Conservation (phyloP, 73 alveolate species). For the Durusdinium trenchii region DNA sequence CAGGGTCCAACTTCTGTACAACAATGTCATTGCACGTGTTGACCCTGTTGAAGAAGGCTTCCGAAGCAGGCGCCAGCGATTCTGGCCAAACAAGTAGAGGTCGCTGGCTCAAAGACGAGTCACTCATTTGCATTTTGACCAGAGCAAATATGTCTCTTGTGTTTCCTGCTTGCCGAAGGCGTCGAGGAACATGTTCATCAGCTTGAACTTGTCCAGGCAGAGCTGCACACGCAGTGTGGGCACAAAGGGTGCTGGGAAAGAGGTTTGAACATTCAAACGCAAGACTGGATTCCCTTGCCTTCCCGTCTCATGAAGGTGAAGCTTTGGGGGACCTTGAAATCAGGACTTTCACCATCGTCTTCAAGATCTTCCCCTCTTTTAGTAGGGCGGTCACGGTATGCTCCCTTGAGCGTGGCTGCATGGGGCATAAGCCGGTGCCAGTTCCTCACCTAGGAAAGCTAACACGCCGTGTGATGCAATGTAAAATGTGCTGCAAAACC, state of each 20-base stretch:
- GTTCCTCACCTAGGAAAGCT: background rate
- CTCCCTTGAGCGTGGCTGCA: background rate
- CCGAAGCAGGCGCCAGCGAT: background rate
- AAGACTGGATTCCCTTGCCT: background rate
- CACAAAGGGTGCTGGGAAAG: background rate
- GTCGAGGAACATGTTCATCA: background rate
- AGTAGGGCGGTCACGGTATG: background rate
- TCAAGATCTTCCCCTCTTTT: background rate
- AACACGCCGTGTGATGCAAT: too few species aligned
- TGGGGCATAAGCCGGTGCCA: background rate
- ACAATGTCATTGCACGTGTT: background rate
- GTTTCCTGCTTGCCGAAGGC: background rate
- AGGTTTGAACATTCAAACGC: background rate
- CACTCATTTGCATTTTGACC: slow-evolving; percentile 18
- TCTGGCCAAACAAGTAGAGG: background rate
- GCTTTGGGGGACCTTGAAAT: background rate
- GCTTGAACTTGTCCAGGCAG: background rate
- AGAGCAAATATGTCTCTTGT: background rate
- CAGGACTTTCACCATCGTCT: background rate
- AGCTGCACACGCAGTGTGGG: too few species aligned
- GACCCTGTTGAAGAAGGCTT: background rate
- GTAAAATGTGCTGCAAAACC: too few species aligned
- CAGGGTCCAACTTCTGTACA: background rate
- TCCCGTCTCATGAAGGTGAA: slow-evolving; percentile 13
- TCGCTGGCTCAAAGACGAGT: background rate